Evolutionary conservation across 106 monocot species (phyloP).

Genomic region (Allium fistulosum): DNA sequence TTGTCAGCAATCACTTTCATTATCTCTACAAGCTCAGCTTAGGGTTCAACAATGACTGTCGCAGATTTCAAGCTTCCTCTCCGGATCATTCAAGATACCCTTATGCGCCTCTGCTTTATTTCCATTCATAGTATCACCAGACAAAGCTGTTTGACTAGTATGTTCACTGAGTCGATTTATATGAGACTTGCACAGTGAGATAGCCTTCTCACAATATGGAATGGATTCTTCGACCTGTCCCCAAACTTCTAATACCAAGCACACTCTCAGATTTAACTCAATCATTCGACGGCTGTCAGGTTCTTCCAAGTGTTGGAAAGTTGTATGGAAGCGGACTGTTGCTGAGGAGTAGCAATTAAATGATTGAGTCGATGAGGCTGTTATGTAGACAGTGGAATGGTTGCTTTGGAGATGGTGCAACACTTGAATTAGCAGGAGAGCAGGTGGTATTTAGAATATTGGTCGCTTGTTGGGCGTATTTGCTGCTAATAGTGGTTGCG

Average conservation of each 20-base stretch:
- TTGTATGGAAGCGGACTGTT: no score
- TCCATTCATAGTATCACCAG: not conserved
- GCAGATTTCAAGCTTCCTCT: slow-evolving; percentile 91
- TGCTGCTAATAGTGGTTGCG: no score
- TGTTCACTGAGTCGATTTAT: slow-evolving; percentile 43
- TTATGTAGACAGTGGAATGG: no score
- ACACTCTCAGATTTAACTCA: slow-evolving; percentile 90
- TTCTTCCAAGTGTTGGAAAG: slow-evolving; percentile 51
- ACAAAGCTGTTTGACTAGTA: slow-evolving; percentile 5
- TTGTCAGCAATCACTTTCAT: slow-evolving; percentile 37
- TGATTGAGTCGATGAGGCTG: no score
- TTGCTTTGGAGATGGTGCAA: no score
- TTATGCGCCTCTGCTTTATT: slow-evolving; percentile 26
- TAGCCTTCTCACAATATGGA: slow-evolving; percentile 77
- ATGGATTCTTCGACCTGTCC: slow-evolving; percentile 63
- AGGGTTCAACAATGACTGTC: slow-evolving; percentile 47
- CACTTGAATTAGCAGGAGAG: no score
- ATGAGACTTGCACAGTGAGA: slow-evolving; percentile 56
- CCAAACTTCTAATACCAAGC: slow-evolving; percentile 66
- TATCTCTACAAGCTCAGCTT: slow-evolving; percentile 35
- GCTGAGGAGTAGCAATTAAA: no score
- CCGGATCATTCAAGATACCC: slow-evolving; percentile 68
- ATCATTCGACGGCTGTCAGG: slow-evolving; percentile 65
- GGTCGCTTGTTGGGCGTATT: no score
- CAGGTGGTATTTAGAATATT: no score